phyloP scores from a whole-genome alignment of 1,284 basidiomycete species.

The Pseudomicrostroma phylloplanum region DNA sequence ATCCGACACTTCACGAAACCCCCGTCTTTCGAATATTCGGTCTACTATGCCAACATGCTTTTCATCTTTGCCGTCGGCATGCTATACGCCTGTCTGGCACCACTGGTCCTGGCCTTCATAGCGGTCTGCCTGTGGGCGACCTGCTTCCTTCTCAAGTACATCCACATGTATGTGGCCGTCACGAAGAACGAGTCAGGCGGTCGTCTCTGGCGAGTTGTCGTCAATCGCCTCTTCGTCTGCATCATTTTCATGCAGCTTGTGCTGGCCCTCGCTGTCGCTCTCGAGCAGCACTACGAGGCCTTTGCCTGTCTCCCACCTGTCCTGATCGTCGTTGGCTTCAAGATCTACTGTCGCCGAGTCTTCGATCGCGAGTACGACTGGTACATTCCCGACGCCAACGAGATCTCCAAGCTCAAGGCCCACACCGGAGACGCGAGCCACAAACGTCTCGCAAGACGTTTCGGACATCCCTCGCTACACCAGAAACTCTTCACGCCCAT shows the following conservation, averaged over 20 bases:
- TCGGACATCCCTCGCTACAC: conserved; percentile 47
- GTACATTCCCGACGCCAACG: conserved; percentile 44
- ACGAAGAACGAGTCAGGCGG: conserved; percentile 51
- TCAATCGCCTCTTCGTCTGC: conserved; percentile 44
- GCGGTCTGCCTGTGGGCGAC: conserved; percentile 39
- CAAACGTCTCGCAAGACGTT: conserved; percentile 43
- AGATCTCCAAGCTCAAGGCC: conserved; percentile 29
- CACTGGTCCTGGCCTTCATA: conserved; percentile 37
- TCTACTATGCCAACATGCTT: conserved; percentile 61
- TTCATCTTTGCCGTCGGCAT: conserved; percentile 45
- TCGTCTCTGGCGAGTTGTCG: conserved; percentile 43
- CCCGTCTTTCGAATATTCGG: conserved; percentile 80
- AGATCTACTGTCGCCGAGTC: conserved; percentile 36
- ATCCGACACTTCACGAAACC: conserved; percentile 94
- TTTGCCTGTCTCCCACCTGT: conserved; percentile 34
- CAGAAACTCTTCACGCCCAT: conserved; percentile 44
- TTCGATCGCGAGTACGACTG: conserved; percentile 43
- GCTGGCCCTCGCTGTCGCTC: conserved; percentile 35
- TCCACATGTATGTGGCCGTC: conserved; percentile 48
- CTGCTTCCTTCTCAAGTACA: conserved; percentile 48
- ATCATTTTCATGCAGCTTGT: conserved; percentile 49
- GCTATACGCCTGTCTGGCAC: conserved; percentile 43
- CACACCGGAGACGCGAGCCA: conserved; percentile 39
- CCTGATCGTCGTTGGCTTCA: conserved; percentile 39
- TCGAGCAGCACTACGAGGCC: conserved; percentile 18